These are phyloP conservation scores for Neckera pumila DNA, from an alignment of 225 moss, liverwort and hornwort genomes.

Conservation along the genomic window DNA sequence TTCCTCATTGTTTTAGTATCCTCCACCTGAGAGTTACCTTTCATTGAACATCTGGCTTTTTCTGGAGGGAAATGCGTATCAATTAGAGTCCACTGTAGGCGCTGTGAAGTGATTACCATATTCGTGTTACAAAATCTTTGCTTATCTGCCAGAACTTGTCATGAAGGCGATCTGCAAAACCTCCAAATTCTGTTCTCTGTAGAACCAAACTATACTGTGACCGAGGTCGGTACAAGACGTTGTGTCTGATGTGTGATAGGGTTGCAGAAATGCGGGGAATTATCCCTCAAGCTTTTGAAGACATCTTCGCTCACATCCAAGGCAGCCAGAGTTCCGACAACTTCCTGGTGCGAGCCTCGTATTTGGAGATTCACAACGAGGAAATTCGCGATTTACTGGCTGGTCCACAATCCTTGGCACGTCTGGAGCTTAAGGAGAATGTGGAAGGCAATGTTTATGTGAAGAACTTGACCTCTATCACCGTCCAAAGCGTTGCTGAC, in stretches of 20 bases:
- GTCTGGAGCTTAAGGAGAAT: slow-evolving; percentile 81
- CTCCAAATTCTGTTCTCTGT: not conserved
- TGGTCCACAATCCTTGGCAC: slow-evolving; percentile 25
- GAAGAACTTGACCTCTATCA: slow-evolving; percentile 88
- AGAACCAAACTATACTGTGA: not conserved
- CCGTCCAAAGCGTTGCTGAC: slow-evolving; percentile 85
- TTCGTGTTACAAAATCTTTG: not conserved
- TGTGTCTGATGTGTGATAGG: not conserved
- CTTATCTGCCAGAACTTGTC: not conserved
- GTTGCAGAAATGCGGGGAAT: slow-evolving; percentile 84
- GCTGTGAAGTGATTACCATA: not conserved
- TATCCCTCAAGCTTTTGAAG: slow-evolving; percentile 86
- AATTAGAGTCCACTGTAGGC: not conserved
- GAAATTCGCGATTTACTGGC: slow-evolving; percentile 81
- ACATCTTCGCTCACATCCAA: slow-evolving; percentile 81
- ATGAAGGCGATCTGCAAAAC: not conserved
- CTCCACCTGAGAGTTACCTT: not conserved
- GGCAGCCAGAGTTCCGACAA: slow-evolving; percentile 94
- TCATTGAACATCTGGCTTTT: not conserved
- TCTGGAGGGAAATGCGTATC: not conserved
- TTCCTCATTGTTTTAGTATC: not conserved
- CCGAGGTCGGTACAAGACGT: not conserved
- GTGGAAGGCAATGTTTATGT: slow-evolving; percentile 81
- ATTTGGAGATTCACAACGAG: slow-evolving; percentile 95
- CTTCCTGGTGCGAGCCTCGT: slow-evolving; percentile 92